phyloP scores from a whole-genome alignment of 164 flowering plant species.

The Chimonanthus praecox region DNA sequence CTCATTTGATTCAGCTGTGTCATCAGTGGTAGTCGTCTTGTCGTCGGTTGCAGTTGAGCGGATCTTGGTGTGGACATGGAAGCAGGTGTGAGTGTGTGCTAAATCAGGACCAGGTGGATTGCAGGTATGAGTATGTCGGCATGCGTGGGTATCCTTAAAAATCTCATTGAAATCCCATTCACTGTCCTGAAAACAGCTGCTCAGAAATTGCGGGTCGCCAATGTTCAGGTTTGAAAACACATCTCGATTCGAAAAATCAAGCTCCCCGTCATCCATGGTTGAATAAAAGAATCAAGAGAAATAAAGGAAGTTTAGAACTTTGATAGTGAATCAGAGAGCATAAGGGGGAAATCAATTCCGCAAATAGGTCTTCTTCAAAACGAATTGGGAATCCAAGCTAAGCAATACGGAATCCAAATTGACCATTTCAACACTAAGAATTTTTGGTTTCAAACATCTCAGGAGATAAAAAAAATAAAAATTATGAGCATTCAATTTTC shows the following conservation, averaged over 20 bases:
- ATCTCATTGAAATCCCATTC: slow-evolving; percentile 69
- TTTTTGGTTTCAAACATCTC: neutral
- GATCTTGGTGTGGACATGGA: slow-evolving; percentile 89
- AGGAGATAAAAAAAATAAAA: no score
- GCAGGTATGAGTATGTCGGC: slow-evolving; percentile 92
- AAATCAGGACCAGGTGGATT: slow-evolving; percentile 93
- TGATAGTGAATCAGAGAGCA: neutral
- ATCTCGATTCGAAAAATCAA: slow-evolving; percentile 69
- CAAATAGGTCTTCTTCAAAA: no score
- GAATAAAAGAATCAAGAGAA: neutral
- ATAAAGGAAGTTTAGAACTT: neutral
- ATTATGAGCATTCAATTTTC: neutral
- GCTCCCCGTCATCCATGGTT: slow-evolving; percentile 79
- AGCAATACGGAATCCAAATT: neutral
- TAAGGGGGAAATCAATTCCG: no score
- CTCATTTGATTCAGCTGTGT: slow-evolving; percentile 68
- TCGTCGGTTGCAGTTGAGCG: slow-evolving; percentile 40
- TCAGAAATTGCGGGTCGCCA: slow-evolving; percentile 34
- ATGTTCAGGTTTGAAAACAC: slow-evolving; percentile 38
- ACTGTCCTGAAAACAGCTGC: slow-evolving; percentile 39
- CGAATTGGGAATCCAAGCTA: neutral
- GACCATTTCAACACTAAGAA: neutral
- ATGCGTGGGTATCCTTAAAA: slow-evolving; percentile 73
- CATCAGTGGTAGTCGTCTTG: slow-evolving; percentile 55
- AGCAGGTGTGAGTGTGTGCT: slow-evolving; percentile 91